Evolutionary conservation across 192 early-diverging fungal genomes (phyloP), one percentile per base, ranked within the genome.

Genomic region (Bifiguratus adelaidae): DNA sequence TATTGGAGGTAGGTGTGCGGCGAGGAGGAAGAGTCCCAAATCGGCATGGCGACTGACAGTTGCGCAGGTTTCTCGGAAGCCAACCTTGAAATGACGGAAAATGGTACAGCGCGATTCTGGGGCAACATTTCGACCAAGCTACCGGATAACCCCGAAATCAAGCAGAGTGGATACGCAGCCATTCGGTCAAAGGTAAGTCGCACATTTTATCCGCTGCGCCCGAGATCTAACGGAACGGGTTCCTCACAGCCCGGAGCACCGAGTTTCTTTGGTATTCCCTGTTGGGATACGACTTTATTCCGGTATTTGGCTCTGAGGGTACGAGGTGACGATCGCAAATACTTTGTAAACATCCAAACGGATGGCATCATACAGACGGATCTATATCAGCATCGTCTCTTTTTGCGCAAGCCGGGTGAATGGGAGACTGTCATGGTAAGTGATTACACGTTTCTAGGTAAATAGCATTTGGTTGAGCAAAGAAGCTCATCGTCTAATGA

Each of bases 341-440:
- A 91, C 66, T 83, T 92, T 76, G 88, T 97, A 45, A 97, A 97
- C 56, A 58, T 97, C 12, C 83, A 91, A 50, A 88, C 91, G 8
- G 86, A 91, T 47, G 78, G 78, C 19, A 60, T 92, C 13, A 77
- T 86, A 34, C 82, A 77, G 27, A 82, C 88, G 0, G 85, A 91
- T 63, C 72, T 95, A 19, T 95, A 88, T 71, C 94, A 97, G 60
- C 94, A 97, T 63, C 74, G 92, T 37, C 47, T 97, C 46, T 87
- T 89, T 49, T 76, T 92, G 34, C 70, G 83, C 41, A 85, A 67
- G 3, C 91, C 92, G 2, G 92, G 92, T 2, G 73, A 83, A 55
- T 97, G 92, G 92, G 92, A 97, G 71, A 84, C 75, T 19, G 72
- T 92, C 22, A 70, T 93, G 63, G 88, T 88, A 70, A 60, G 50